Percentiles rank a stretch among this genome's conserved stretches.
Conservation (phyloP, 192 early-diverging fungal species). For the Umbelopsis sp. region DNA sequence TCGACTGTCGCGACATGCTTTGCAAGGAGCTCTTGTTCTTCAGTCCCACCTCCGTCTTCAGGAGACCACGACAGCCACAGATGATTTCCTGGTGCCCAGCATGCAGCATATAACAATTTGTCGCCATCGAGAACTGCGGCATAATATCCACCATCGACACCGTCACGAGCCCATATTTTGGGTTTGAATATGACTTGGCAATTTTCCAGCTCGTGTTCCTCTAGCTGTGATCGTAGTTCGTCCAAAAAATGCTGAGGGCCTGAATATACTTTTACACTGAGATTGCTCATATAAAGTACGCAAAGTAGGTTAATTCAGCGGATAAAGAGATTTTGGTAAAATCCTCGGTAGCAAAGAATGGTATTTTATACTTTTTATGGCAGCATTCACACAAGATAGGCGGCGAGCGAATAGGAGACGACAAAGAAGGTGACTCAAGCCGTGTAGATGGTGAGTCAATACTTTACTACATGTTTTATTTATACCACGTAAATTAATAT, state of each 20-base stretch:
- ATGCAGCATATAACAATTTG: background rate
- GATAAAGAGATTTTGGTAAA: too few species aligned
- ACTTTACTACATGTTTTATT: too few species aligned
- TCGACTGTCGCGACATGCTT: background rate
- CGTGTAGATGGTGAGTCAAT: too few species aligned
- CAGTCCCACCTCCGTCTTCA: background rate
- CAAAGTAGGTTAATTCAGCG: too few species aligned
- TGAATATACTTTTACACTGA: background rate
- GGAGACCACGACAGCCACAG: background rate
- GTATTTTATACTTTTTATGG: too few species aligned
- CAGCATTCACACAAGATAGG: too few species aligned
- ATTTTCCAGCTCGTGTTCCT: conserved; percentile 10
- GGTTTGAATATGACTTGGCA: background rate
- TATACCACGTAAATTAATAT: too few species aligned
- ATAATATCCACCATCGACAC: background rate
- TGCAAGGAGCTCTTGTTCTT: background rate
- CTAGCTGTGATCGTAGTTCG: background rate
- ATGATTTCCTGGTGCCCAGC: background rate
- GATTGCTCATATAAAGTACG: background rate
- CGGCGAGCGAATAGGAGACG: too few species aligned
- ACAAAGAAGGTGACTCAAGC: too few species aligned
- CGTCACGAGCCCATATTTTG: conserved; percentile 1
- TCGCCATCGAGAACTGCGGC: background rate
- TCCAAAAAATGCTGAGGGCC: background rate
- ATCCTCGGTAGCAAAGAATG: too few species aligned